These are phyloP conservation scores for Pinus taeda DNA, from an alignment of 75 land plant genomes.

Conservation along the genomic window DNA sequence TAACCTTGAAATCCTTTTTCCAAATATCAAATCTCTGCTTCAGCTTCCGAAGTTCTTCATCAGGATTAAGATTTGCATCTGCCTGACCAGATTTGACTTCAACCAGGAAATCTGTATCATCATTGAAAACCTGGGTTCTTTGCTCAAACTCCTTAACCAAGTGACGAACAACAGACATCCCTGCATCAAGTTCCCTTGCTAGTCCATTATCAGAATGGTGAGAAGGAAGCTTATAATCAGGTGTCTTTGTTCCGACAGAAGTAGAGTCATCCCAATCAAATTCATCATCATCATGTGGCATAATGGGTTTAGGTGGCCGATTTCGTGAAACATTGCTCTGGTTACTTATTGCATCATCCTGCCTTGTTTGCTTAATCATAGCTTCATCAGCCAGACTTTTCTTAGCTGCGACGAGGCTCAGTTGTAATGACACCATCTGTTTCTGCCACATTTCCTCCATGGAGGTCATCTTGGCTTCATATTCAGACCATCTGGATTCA, in stretches of 20 bases:
- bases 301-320: slow-evolving; percentile 15
- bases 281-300: slow-evolving; percentile 38
- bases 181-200: slow-evolving; percentile 53
- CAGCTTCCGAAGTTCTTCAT: slow-evolving; percentile 65
- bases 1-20: slow-evolving; percentile 83
- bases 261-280: slow-evolving; percentile 73
- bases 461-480: slow-evolving; percentile 72
- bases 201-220: slow-evolving; percentile 14
- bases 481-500: slow-evolving; percentile 72
- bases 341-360: slow-evolving; percentile 24
- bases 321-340: slow-evolving; percentile 16
- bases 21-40: slow-evolving; percentile 73
- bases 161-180: slow-evolving; percentile 36
- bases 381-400: slow-evolving; percentile 62
- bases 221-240: slow-evolving; percentile 30
- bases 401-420: slow-evolving; percentile 79
- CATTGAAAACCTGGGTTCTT: slow-evolving; percentile 66
- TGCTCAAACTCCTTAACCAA: slow-evolving; percentile 84
- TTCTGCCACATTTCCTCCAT: slow-evolving; percentile 94
- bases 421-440: slow-evolving; percentile 61
- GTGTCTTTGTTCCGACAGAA: slow-evolving; percentile 58
- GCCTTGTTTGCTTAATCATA: slow-evolving; percentile 13
- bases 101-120: slow-evolving; percentile 63
- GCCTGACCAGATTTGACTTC: slow-evolving; percentile 60
- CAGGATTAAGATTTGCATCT: slow-evolving; percentile 45